Evolutionary conservation across 768 basidiomycete species (phyloP).

Genomic region (Neoboletus magnificus): DNA sequence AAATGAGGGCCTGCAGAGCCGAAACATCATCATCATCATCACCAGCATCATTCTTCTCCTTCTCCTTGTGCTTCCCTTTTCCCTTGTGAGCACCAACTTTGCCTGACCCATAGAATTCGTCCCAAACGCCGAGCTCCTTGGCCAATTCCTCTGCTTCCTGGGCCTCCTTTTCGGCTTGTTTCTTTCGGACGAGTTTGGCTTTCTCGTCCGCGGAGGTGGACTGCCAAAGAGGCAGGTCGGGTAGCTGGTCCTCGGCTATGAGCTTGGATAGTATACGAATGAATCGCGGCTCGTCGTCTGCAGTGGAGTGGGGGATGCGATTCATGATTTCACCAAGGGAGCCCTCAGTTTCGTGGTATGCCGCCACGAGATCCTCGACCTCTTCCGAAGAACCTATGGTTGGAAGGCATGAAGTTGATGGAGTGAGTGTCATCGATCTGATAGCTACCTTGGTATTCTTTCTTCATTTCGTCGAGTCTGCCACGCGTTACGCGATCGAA

Average conservation of each 20-base stretch:
- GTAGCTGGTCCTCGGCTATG: constrained; percentile 59
- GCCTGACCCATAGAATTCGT: constrained; percentile 84
- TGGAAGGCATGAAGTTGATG: neutral
- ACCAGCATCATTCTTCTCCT: constrained; percentile 33
- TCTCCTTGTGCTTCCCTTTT: constrained; percentile 47
- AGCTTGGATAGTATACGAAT: constrained; percentile 62
- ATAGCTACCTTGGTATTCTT: constrained; percentile 76
- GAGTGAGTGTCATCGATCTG: neutral
- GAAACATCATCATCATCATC: constrained; percentile 65
- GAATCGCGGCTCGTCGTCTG: constrained; percentile 85
- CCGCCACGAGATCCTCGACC: constrained; percentile 67
- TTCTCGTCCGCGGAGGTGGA: constrained; percentile 75
- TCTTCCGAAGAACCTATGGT: constrained; percentile 81
- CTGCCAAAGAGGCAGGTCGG: constrained; percentile 60
- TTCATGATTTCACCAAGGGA: constrained; percentile 80
- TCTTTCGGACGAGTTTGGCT: constrained; percentile 67
- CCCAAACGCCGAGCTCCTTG: constrained; percentile 89
- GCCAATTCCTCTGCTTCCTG: constrained; percentile 81
- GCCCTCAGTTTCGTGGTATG: constrained; percentile 71
- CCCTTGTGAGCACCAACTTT: constrained; percentile 58
- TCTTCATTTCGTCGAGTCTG: constrained; percentile 90
- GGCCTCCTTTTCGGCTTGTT: constrained; percentile 75
- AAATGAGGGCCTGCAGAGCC: constrained; percentile 75
- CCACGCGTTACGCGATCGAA: constrained; percentile 85
- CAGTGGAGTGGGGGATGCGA: constrained; percentile 79